Evolutionary conservation across 768 basidiomycete species (phyloP).

Genomic region (Panellus pusillus): DNA sequence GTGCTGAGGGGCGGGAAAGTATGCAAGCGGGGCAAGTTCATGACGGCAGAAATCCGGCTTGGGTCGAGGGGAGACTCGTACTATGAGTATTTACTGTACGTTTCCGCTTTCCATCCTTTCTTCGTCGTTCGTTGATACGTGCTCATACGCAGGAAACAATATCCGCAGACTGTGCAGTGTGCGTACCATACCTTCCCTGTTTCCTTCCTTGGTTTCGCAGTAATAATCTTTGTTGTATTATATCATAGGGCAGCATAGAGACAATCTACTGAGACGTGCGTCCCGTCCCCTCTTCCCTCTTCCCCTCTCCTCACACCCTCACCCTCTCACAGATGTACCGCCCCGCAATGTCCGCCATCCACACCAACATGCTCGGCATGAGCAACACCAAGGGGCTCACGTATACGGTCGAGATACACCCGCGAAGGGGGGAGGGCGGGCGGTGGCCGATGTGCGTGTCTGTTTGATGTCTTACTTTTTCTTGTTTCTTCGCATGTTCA

Average conservation of each 20-base stretch:
- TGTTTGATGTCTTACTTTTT: no score
- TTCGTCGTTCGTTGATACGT: neutral
- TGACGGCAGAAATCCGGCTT: constrained; percentile 81
- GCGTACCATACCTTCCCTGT: constrained; percentile 15
- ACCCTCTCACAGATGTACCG: constrained; percentile 72
- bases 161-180: constrained; percentile 84
- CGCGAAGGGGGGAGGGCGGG: constrained; percentile 42
- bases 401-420: constrained; percentile 82
- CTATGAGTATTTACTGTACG: constrained; percentile 86
- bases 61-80: constrained; percentile 93
- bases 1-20: no score
- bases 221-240: neutral
- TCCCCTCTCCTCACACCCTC: neutral
- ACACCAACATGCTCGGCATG: constrained; percentile 65
- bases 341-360: constrained; percentile 79
- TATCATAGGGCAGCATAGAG: constrained; percentile 57
- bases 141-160: constrained; percentile 59
- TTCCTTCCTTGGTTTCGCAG: neutral
- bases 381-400: constrained; percentile 58
- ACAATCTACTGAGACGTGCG: constrained; percentile 73
- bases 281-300: neutral
- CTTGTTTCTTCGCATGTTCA: no score
- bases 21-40: constrained; percentile 39
- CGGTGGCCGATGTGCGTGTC: constrained; percentile 31
- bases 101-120: neutral